Evolutionary conservation across 192 early-diverging fungal genomes (phyloP).

Genomic region (Umbelopsis isabellina): DNA sequence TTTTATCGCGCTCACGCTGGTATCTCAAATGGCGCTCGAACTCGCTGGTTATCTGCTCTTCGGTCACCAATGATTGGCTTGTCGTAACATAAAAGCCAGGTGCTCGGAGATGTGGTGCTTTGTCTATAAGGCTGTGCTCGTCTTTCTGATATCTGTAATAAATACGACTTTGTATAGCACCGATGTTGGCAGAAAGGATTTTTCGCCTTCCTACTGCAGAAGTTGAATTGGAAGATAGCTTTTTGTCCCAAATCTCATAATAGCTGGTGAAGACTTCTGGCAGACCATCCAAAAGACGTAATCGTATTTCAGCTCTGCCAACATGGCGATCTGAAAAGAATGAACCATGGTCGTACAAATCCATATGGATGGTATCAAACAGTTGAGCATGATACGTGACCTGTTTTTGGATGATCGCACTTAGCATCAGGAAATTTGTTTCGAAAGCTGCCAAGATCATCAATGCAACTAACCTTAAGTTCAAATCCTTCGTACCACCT

Average conservation of each 20-base stretch:
- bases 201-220: constrained; percentile 51
- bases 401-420: too few species aligned
- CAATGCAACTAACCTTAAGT: constrained; percentile 36
- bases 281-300: constrained; percentile 64
- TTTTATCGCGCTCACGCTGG: constrained; percentile 25
- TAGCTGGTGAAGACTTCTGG: constrained; percentile 74
- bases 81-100: constrained; percentile 2
- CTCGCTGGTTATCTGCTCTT: not conserved
- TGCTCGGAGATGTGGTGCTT: not conserved
- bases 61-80: not conserved
- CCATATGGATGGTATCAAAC: constrained; percentile 74
- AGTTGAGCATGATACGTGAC: constrained; percentile 77
- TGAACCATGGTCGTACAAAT: constrained; percentile 65
- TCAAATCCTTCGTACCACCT: constrained; percentile 80
- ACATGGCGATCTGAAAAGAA: constrained; percentile 67
- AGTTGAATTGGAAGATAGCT: constrained; percentile 60
- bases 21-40: constrained; percentile 25
- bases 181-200: constrained; percentile 54
- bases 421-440: too few species aligned
- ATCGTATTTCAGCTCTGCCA: constrained; percentile 70
- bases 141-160: constrained; percentile 63
- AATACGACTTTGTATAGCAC: constrained; percentile 72
- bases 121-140: not conserved
- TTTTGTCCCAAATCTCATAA: constrained; percentile 80
- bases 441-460: too few species aligned